A percentile compares a stretch with the other conserved stretches of the same genome.
Conservation (phyloP, 768 basidiomycete species). For the Leccinum ochraceum region DNA sequence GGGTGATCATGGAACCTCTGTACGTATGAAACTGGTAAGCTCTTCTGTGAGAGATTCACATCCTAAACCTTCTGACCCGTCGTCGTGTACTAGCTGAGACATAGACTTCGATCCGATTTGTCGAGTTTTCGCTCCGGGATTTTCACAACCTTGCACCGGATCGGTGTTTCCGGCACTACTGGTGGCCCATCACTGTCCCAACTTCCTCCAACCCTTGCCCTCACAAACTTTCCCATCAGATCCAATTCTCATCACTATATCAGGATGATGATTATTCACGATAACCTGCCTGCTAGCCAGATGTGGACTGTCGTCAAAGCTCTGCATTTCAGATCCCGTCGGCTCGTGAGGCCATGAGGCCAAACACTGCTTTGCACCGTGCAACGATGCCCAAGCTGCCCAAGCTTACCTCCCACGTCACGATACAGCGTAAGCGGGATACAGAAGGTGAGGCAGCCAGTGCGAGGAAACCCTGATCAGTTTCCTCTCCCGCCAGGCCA, state of each 20-base stretch:
- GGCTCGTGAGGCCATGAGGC: conserved; percentile 64
- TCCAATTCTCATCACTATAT: conserved; percentile 42
- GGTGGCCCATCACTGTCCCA: conserved; percentile 49
- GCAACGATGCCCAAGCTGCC: conserved; percentile 35
- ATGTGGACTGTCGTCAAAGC: conserved; percentile 30
- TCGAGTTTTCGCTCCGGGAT: conserved; percentile 55
- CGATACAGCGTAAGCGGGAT: neutral
- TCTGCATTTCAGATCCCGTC: conserved; percentile 50
- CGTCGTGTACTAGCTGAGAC: conserved; percentile 66
- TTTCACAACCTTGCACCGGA: conserved; percentile 67
- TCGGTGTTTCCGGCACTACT: conserved; percentile 47
- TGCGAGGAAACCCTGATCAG: neutral
- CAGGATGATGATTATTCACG: conserved; percentile 67
- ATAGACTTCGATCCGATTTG: conserved; percentile 80
- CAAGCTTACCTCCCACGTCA: conserved; percentile 14
- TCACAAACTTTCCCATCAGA: neutral
- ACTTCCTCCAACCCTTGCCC: conserved; percentile 71
- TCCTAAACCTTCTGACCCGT: conserved; percentile 39
- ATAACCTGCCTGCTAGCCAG: conserved; percentile 51
- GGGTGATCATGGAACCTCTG: neutral
- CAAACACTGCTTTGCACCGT: conserved; percentile 72
- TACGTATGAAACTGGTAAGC: neutral
- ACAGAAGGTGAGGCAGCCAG: neutral
- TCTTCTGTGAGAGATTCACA: too few species aligned
- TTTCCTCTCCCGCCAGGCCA: neutral